These are phyloP conservation scores for Penicillium psychrofluorescens DNA, from an alignment of 495 filamentous ascomycete genomes.

Conservation along the genomic window DNA sequence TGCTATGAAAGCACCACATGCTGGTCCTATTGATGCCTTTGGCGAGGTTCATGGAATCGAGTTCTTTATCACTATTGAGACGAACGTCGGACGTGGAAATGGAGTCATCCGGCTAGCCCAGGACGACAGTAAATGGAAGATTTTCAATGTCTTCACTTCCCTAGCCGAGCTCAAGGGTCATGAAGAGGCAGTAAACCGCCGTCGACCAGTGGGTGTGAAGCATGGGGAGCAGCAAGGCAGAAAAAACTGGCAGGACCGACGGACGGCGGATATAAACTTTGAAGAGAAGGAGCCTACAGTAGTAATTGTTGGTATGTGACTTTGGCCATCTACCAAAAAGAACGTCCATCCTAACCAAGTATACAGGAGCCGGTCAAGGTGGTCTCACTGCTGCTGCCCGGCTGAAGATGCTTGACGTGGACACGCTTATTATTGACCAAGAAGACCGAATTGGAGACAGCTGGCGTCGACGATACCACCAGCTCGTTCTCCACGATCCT, in stretches of 20 bases:
- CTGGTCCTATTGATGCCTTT: constrained; percentile 39
- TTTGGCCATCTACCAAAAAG: not conserved
- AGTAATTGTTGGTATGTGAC: constrained; percentile 55
- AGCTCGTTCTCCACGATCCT: constrained; percentile 65
- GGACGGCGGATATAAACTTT: constrained; percentile 47
- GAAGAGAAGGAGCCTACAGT: constrained; percentile 51
- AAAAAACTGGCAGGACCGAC: constrained; percentile 61
- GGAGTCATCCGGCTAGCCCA: constrained; percentile 51
- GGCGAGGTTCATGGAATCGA: constrained; percentile 45
- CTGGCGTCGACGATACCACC: constrained; percentile 62
- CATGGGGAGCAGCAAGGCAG: constrained; percentile 41
- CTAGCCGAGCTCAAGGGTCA: constrained; percentile 40
- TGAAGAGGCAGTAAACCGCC: constrained; percentile 33
- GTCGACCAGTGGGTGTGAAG: constrained; percentile 42
- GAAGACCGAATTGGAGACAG: constrained; percentile 65
- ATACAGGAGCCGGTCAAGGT: constrained; percentile 39
- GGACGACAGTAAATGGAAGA: constrained; percentile 47
- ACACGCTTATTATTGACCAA: constrained; percentile 57
- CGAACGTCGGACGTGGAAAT: constrained; percentile 41
- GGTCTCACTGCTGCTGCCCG: constrained; percentile 59
- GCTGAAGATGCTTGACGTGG: constrained; percentile 62
- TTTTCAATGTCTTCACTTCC: constrained; percentile 56
- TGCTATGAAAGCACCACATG: constrained; percentile 36
- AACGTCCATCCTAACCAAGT: constrained; percentile 7
- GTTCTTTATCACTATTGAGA: constrained; percentile 42